These are phyloP conservation scores for Calonectria pseudoreteaudii DNA, from an alignment of 2,329 filamentous ascomycete genomes.

Conservation along the genomic window DNA sequence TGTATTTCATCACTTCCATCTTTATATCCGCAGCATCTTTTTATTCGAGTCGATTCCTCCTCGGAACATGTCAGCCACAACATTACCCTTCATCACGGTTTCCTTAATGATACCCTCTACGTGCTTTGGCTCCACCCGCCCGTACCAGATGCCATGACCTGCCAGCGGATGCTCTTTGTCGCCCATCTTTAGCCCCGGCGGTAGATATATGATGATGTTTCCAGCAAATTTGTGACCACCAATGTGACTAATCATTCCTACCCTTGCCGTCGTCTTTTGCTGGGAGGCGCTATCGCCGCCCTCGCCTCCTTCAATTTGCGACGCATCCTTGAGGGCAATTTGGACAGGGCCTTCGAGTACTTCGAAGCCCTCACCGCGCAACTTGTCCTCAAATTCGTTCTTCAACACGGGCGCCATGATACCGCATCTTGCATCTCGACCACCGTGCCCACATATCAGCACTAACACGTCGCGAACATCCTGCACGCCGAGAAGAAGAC, in stretches of 20 bases:
- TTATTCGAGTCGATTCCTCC: slow-evolving; percentile 72
- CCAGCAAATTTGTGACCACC: slow-evolving; percentile 89
- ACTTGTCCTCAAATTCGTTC: slow-evolving; percentile 74
- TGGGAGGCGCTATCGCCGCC: not conserved
- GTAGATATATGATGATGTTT: slow-evolving; percentile 85
- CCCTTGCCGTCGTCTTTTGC: slow-evolving; percentile 60
- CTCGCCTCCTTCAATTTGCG: slow-evolving; percentile 35
- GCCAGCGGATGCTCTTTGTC: slow-evolving; percentile 68
- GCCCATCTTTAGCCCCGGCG: slow-evolving; percentile 61
- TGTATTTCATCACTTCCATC: not conserved
- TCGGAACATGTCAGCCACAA: slow-evolving; percentile 78
- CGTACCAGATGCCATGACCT: slow-evolving; percentile 85
- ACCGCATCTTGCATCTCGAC: slow-evolving; percentile 85
- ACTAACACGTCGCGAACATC: slow-evolving; percentile 78
- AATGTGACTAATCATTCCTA: slow-evolving; percentile 82
- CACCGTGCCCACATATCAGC: slow-evolving; percentile 88
- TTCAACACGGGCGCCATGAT: slow-evolving; percentile 80
- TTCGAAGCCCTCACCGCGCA: slow-evolving; percentile 62
- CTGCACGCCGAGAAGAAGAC: slow-evolving; percentile 66
- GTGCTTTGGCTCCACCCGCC: slow-evolving; percentile 78
- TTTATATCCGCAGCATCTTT: slow-evolving; percentile 61
- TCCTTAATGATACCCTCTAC: slow-evolving; percentile 81
- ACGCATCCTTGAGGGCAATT: slow-evolving; percentile 34
- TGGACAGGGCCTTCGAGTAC: slow-evolving; percentile 61
- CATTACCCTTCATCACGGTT: slow-evolving; percentile 74